phyloP scores from a whole-genome alignment of 768 basidiomycete genomes.

The Podaxis carcinomalis region DNA sequence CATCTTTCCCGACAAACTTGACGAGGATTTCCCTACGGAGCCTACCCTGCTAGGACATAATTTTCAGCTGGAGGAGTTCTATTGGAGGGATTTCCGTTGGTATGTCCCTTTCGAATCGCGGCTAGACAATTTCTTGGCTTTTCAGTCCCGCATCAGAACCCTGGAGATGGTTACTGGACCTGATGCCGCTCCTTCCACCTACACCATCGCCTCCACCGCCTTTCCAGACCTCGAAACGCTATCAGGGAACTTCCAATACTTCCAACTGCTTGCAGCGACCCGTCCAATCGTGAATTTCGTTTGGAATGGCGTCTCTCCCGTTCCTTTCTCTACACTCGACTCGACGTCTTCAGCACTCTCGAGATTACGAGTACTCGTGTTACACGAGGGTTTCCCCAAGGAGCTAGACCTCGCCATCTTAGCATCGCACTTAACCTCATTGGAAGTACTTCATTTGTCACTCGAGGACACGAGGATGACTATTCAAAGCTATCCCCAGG shows the following conservation, averaged over 20 bases:
- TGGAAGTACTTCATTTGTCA: conserved; percentile 5
- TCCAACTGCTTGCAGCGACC: neutral
- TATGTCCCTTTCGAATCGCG: neutral
- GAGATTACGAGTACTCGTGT: neutral
- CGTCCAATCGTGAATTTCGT: neutral
- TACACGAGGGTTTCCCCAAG: conserved; percentile 5
- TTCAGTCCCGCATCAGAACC: neutral
- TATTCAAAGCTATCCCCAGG: conserved; percentile 1
- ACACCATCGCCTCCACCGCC: neutral
- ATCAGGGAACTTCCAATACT: conserved; percentile 1
- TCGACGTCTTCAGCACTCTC: neutral
- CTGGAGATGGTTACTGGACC: neutral
- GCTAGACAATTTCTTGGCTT: neutral
- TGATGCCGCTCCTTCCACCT: neutral
- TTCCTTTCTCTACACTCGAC: neutral
- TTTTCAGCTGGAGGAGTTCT: conserved; percentile 1
- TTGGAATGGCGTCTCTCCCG: neutral
- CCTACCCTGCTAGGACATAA: neutral
- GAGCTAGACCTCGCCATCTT: neutral
- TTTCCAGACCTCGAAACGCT: conserved; percentile 2
- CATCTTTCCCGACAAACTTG: neutral
- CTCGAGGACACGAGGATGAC: conserved; percentile 6
- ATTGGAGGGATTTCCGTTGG: conserved; percentile 9
- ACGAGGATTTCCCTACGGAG: neutral
- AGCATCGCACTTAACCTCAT: neutral